Conservation (phyloP, 257 asterid species). For the Lantana camara region DNA sequence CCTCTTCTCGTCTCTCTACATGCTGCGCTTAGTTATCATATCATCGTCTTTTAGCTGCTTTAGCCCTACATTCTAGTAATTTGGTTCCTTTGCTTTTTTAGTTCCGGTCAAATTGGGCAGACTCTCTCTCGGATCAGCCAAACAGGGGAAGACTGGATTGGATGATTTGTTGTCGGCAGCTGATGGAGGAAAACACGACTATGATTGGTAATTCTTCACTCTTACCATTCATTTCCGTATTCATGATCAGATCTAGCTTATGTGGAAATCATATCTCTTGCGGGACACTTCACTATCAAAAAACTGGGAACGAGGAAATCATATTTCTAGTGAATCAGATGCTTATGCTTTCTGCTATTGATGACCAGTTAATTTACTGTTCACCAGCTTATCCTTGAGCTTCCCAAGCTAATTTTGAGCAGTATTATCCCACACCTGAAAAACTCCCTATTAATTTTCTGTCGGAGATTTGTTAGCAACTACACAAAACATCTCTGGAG, state of each 20-base stretch:
- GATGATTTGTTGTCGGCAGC: slow-evolving; percentile 52
- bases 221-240: slow-evolving; percentile 5
- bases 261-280: slow-evolving; percentile 6
- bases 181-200: slow-evolving; percentile 64
- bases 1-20: background rate
- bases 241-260: slow-evolving; percentile 38
- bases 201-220: slow-evolving; percentile 51
- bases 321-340: too few relatives aligned
- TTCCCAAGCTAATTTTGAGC: slow-evolving; percentile 13
- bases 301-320: background rate
- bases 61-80: slow-evolving; percentile 1
- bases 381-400: slow-evolving; percentile 7
- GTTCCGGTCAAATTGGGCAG: slow-evolving; percentile 59
- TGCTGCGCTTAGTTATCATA: slow-evolving; percentile 2
- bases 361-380: background rate
- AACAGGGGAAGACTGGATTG: slow-evolving; percentile 45
- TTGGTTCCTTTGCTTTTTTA: slow-evolving; percentile 23
- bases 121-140: slow-evolving; percentile 57
- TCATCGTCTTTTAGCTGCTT: background rate
- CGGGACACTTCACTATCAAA: too few relatives aligned
- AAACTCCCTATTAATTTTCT: slow-evolving; percentile 8
- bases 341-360: slow-evolving; percentile 8
- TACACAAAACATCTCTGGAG: slow-evolving; percentile 6
- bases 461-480: background rate
- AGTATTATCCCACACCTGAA: background rate